Base-by-base conservation (phyloP, 805 yeast species). In the Scheffersomyces ergatensis region DNA sequence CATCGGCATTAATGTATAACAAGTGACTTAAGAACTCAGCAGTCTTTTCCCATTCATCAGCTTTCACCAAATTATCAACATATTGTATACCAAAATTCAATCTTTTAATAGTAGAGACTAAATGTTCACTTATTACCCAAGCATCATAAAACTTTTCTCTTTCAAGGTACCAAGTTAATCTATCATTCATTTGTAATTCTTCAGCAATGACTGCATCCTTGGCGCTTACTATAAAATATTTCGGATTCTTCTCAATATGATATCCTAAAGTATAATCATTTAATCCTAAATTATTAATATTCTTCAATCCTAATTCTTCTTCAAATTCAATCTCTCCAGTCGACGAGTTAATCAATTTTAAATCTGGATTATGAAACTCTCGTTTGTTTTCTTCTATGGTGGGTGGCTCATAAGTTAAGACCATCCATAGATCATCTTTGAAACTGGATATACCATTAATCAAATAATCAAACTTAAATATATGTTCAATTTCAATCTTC, bases 361-460 rank as follows among this genome's bases (percentile, higher is more conserved):
- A 63, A 48, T 90, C 97, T 0, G 98, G 96, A 11, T 82, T 74
- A 24, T 62, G 62, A 13, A 65, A 67, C 7, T 49, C 52, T 18
- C 53, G 40, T 19, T 42, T 45, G 5, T 49, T 41, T 1, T 50
- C 51, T 9, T 52, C 53, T 1, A 48, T 38, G n/a, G 50, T 47
- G 8, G 77, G 71, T 25, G 74, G 70, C 38, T 67, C 63, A 52
- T 74, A 77, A 7, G 84, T 74, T 35, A 84, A 62, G 3, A 85
- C 60, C 60, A 89, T 67, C 54, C 88, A 65, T 36, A 78, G 75
- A 46, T 85, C 90, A 43, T 84, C 89, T 45, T 78, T 80, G 53
- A 83, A 84, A n/a, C 83, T 76, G 0, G 88, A 77, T 13, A 89
- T 72, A 1, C 97, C 97, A 2, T 92, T 81, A 16, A 92, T 74